Percentiles rank a stretch among this genome's conserved stretches.
Evolutionary conservation across 2,329 filamentous ascomycete species (phyloP).

Genomic region (Ophiostoma angusticollis): DNA sequence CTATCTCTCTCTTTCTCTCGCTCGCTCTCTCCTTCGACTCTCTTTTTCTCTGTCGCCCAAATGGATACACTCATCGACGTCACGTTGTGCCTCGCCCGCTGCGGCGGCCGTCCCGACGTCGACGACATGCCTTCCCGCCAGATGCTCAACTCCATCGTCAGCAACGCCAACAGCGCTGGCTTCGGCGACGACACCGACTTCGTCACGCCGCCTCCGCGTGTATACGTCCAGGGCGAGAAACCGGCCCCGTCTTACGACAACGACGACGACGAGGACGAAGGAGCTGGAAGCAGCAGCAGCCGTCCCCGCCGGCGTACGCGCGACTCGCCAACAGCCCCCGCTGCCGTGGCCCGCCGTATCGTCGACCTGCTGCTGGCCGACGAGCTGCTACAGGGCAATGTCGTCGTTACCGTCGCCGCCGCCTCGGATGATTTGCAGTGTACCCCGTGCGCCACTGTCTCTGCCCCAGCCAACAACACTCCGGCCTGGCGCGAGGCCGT

Average conservation of each 20-base stretch:
- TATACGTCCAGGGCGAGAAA: too few species aligned
- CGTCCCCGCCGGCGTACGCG: too few species aligned
- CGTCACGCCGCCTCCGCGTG: too few species aligned
- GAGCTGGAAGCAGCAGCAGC: too few species aligned
- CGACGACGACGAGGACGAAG: background rate
- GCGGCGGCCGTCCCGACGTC: background rate
- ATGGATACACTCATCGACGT: background rate
- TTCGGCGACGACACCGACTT: too few species aligned
- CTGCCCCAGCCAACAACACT: background rate
- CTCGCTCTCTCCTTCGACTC: too few species aligned
- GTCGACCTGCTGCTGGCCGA: background rate
- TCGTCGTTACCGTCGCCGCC: background rate
- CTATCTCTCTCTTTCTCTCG: too few species aligned
- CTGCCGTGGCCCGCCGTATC: background rate
- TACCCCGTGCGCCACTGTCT: too few species aligned
- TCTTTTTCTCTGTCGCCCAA: too few species aligned
- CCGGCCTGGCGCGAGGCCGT: background rate
- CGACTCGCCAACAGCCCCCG: too few species aligned
- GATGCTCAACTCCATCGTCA: background rate
- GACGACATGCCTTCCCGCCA: background rate
- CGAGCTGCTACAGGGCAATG: background rate
- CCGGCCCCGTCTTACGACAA: background rate
- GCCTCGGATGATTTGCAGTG: too few species aligned
- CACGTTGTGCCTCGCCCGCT: background rate
- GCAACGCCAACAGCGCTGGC: background rate